These are phyloP conservation scores for Nitzschia palea DNA, from an alignment of 108 stramenopile species.

Conservation along the genomic window DNA sequence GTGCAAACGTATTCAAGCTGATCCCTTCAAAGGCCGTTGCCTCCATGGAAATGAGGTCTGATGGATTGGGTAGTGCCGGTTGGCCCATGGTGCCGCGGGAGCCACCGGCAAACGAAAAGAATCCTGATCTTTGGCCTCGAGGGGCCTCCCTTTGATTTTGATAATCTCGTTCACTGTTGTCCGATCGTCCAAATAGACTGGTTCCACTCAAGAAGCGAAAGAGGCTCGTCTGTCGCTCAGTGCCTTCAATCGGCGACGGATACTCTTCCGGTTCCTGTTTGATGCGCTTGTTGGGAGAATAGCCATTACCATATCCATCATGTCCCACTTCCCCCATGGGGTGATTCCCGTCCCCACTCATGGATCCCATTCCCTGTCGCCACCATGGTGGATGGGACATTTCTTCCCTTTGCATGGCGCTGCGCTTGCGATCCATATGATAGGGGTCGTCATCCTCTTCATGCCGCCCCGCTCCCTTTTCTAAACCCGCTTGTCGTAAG, in stretches of 20 bases:
- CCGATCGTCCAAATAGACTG: conserved; percentile 9
- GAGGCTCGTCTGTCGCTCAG: conserved; percentile 34
- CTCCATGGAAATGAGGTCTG: conserved; percentile 13
- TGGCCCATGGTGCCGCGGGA: not conserved
- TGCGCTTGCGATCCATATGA: conserved; percentile 7
- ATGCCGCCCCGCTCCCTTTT: not conserved
- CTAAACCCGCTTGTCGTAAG: conserved; percentile 21
- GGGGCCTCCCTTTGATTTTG: not conserved
- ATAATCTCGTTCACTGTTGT: not conserved
- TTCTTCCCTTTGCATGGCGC: not conserved
- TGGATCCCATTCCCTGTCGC: not conserved
- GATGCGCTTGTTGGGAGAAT: not conserved
- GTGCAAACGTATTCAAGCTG: not conserved
- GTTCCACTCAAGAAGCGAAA: conserved; percentile 31
- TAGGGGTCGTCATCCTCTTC: not conserved
- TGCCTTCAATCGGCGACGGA: conserved; percentile 9
- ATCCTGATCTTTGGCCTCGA: conserved; percentile 18
- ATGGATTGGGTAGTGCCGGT: conserved; percentile 4
- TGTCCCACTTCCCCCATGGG: not conserved
- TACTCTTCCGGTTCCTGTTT: conserved; percentile 2
- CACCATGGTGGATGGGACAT: not conserved
- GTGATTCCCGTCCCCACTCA: not conserved
- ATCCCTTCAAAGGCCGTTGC: conserved; percentile 7
- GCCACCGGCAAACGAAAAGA: conserved; percentile 18
- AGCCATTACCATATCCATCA: no score